phyloP scores from a whole-genome alignment of 208 protist species.

The Leishmania braziliensis region DNA sequence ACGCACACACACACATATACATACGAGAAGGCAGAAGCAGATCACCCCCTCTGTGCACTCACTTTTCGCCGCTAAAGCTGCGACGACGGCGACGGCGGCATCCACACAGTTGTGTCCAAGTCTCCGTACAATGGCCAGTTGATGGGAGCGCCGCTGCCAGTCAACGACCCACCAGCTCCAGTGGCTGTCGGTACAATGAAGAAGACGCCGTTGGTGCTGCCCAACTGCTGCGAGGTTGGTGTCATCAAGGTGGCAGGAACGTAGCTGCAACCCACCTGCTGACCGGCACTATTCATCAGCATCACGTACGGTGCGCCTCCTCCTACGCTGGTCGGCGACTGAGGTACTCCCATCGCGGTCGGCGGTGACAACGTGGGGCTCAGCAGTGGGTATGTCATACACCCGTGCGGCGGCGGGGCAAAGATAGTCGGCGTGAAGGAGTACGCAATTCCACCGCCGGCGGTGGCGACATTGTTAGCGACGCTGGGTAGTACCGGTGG shows the following conservation, averaged over 20 bases:
- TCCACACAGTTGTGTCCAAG: constrained; percentile 33
- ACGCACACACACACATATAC: not conserved
- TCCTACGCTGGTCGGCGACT: not conserved
- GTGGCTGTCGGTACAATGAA: constrained; percentile 13
- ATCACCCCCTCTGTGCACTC: not conserved
- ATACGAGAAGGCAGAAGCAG: no score
- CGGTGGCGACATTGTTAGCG: not conserved
- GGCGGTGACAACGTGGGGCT: not conserved
- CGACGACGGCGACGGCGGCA: constrained; percentile 20
- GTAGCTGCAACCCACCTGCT: constrained; percentile 7
- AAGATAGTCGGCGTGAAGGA: constrained; percentile 16
- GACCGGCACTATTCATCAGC: constrained; percentile 16
- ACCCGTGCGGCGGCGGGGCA: constrained; percentile 3
- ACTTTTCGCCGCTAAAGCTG: not conserved
- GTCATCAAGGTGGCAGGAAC: constrained; percentile 14
- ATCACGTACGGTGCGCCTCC: constrained; percentile 20
- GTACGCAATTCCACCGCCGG: constrained; percentile 10
- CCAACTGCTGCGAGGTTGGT: constrained; percentile 8
- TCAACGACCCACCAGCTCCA: constrained; percentile 1
- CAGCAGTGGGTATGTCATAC: constrained; percentile 10
- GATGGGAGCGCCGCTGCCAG: constrained; percentile 6
- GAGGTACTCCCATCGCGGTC: not conserved
- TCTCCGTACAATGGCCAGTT: constrained; percentile 52
- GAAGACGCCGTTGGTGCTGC: constrained; percentile 25
- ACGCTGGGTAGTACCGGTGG: not conserved